Evolutionary conservation across 2,329 filamentous ascomycete genomes (phyloP), one percentile per base, ranked within the genome.

Genomic region (Xylaria sp.): DNA sequence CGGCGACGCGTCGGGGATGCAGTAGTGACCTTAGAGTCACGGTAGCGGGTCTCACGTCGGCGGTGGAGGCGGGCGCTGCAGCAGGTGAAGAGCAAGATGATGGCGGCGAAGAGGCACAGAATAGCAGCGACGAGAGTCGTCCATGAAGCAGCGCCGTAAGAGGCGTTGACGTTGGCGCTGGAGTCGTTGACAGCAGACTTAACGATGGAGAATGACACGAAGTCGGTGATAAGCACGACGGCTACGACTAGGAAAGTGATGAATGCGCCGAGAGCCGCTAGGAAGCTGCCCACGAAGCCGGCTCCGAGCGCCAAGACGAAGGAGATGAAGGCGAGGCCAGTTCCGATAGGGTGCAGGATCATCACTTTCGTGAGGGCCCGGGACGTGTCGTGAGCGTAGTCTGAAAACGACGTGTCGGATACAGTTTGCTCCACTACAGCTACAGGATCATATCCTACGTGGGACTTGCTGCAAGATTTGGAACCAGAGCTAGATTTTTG

Each of bases 71-170:
- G 81, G 9, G 83, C 81, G 64, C 84, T 84, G 80, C 86, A 90
- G 84, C 89, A 91, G 7, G 87, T 88, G 73, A 90, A 81, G 74
- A 91, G 86, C 66, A 91, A 84, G 59, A 91, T 73, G 63, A 89
- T 70, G 23, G 85, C 85, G 9, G 84, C 89, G 32, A 90, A 67
- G 62, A 91, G 83, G 23, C 85, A 81, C 73, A 84, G 82, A 68
- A 90, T 80, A 70, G 87, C 87, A 1, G 86, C 84, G 8, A 81
- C 88, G 15, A 91, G 81, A 1, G 87, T 79, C 10, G 87, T 86
- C 89, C 89, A 92, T 51, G 89, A 84, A 18, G 82, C 89, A 2
- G 82, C 75, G 39, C 85, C 84, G 79, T 84, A 92, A 51, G 78
- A 75, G 25, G 89, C 89, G 3, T 15, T 20, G 54, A 65, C 62